phyloP scores from a whole-genome alignment of 2,329 filamentous ascomycete species.

The Fonsecaea erecta region DNA sequence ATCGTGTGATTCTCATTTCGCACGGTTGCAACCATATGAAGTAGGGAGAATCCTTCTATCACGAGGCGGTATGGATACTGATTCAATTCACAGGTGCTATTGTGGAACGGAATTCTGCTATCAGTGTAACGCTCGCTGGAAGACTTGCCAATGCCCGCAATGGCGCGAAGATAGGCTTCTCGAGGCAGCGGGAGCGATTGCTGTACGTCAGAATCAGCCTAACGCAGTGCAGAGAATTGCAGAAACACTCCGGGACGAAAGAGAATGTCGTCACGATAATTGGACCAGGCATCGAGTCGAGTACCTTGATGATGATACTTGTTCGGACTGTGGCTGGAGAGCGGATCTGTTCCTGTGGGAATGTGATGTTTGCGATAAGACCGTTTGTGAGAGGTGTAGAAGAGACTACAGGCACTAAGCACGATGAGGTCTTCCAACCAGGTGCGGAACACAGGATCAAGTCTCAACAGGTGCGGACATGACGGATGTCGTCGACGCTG shows the following conservation, averaged over 20 bases:
- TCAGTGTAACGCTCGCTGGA: conserved; percentile 40
- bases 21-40: conserved; percentile 44
- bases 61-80: not conserved
- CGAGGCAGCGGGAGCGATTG: conserved; percentile 26
- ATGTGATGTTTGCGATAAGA: conserved; percentile 15
- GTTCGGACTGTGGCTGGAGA: conserved; percentile 24
- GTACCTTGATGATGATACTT: conserved; percentile 15
- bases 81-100: conserved; percentile 36
- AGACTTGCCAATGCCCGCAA: conserved; percentile 37
- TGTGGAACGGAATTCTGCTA: conserved; percentile 44
- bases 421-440: not conserved
- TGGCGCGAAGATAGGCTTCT: conserved; percentile 39
- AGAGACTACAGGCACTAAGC: not conserved
- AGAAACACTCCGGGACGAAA: not conserved
- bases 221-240: conserved; percentile 3
- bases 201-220: conserved; percentile 18
- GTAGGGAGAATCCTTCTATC: conserved; percentile 34
- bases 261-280: conserved; percentile 17
- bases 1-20: conserved; percentile 50
- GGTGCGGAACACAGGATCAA: not conserved
- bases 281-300: conserved; percentile 8
- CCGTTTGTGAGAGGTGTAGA: conserved; percentile 16
- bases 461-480: not conserved
- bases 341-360: conserved; percentile 18
- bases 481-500: not conserved